Base-by-base conservation (phyloP, 208 protist species). In the Leishmania tarentolae region DNA sequence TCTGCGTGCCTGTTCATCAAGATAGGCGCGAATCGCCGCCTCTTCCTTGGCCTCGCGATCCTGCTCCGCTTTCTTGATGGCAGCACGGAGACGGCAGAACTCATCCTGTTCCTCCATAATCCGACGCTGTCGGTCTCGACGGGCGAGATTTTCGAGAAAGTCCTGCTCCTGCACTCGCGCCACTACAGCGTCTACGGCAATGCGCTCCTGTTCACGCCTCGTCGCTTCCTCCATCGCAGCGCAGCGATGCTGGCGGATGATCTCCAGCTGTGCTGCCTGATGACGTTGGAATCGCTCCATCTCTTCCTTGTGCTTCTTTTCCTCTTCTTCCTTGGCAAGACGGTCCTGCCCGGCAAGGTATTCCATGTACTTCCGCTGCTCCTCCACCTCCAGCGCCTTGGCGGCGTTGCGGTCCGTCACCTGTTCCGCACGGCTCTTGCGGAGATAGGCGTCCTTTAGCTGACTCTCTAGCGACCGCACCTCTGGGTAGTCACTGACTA, bases 141-240 rank as follows among this genome's bases (percentile, higher is more conserved):
- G 85, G 37, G 90, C 87, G 31, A 97, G 86, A 8, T 82, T 80
- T 28, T 97, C 89, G 53, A 96, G 78, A 73, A 96, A 94, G 70
- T 97, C 94, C 75, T 95, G 89, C 83, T 97, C 93, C 73, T 96
- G 93, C 35, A 97, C 87, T 9, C 93, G 90, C 1, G 94, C 92
- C 72, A 96, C 94, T 31, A 98, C 92, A 0, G 90, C 93, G 63
- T 98, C 94, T 68, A 98, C 95, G 1, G 90, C 92, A n/a, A 95
- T 90, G 57, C 94, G 92, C 87, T 98, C 95, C 86, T 91, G 89
- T 65, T 91, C 87, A 19, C 82, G 87, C 78, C 92, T 82, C 82
- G 90, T 86, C 44, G 89, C 92, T 78, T 97, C 94, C 37, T 81
- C 81, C 61, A 89, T 50, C 24, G 91, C 82, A 11, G 87, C 77